These are phyloP conservation scores for Lasiodiplodia theobromae DNA, from an alignment of 2,329 filamentous ascomycete genomes.

Conservation along the genomic window DNA sequence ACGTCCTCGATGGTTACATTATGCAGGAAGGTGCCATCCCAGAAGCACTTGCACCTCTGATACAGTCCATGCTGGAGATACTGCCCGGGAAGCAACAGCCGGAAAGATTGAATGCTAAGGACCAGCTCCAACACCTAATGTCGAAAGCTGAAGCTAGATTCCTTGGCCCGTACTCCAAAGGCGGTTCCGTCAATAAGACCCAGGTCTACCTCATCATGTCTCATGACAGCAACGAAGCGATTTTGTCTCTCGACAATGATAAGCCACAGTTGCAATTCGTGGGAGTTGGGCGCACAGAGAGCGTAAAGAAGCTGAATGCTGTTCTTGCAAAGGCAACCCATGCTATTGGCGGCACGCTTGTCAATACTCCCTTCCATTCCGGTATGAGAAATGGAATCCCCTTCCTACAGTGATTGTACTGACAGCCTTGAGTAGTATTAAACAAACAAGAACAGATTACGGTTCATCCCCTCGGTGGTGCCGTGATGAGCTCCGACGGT, in stretches of 20 bases:
- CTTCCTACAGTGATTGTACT: not conserved
- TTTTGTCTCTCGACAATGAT: slow-evolving; percentile 65
- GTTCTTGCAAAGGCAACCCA: slow-evolving; percentile 63
- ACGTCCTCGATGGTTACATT: slow-evolving; percentile 67
- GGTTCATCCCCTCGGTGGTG: slow-evolving; percentile 72
- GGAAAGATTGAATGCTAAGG: slow-evolving; percentile 48
- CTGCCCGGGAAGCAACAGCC: slow-evolving; percentile 57
- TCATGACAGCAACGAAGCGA: slow-evolving; percentile 69
- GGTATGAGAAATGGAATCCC: slow-evolving; percentile 16
- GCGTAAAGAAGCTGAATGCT: slow-evolving; percentile 61
- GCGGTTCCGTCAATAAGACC: slow-evolving; percentile 65
- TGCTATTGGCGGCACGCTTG: slow-evolving; percentile 66
- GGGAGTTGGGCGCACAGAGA: slow-evolving; percentile 64
- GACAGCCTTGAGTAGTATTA: not conserved
- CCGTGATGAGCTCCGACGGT: slow-evolving; percentile 67
- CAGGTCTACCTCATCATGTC: slow-evolving; percentile 72
- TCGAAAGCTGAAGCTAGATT: slow-evolving; percentile 62
- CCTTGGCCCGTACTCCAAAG: slow-evolving; percentile 64
- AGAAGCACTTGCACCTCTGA: slow-evolving; percentile 61
- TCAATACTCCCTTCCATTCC: slow-evolving; percentile 66
- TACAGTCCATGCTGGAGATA: slow-evolving; percentile 65
- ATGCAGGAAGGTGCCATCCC: slow-evolving; percentile 71
- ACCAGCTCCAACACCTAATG: slow-evolving; percentile 56
- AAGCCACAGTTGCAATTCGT: slow-evolving; percentile 66
- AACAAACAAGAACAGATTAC: slow-evolving; percentile 59